A percentile compares a stretch with the other conserved stretches of the same genome.
phyloP scores from a whole-genome alignment of 1,284 basidiomycete species.

The Moniliophthora roreri region DNA sequence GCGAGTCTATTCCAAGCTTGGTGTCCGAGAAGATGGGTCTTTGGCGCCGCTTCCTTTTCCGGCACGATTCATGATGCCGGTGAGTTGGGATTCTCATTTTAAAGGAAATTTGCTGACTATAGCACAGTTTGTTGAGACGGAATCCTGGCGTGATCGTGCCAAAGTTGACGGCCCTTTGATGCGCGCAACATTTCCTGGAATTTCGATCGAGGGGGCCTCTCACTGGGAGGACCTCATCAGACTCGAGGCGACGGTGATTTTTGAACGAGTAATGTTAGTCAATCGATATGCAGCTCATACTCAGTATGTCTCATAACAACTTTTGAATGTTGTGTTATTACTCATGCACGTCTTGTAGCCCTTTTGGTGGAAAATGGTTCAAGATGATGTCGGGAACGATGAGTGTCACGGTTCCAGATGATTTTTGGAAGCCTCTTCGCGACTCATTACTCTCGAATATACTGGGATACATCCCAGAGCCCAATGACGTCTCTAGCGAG shows the following conservation, averaged over 20 bases:
- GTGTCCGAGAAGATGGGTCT: conserved; percentile 20
- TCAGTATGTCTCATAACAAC: conserved; percentile 27
- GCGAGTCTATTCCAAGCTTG: conserved; percentile 28
- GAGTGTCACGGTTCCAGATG: conserved; percentile 24
- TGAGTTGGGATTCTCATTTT: conserved; percentile 19
- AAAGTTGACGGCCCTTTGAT: conserved; percentile 37
- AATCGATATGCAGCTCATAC: conserved; percentile 31
- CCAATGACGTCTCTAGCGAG: background rate
- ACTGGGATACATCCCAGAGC: conserved; percentile 27
- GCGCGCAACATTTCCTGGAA: conserved; percentile 36
- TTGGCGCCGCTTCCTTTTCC: conserved; percentile 24
- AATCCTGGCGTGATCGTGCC: conserved; percentile 34
- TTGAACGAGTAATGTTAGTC: conserved; percentile 35
- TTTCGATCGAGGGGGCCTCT: conserved; percentile 31
- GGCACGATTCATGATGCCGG: conserved; percentile 34
- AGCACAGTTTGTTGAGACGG: conserved; percentile 23
- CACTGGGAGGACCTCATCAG: conserved; percentile 34
- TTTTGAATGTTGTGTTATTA: conserved; percentile 10
- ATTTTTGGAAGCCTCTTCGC: conserved; percentile 39
- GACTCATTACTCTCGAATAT: conserved; percentile 30
- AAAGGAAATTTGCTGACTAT: conserved; percentile 12
- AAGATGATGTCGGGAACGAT: conserved; percentile 43
- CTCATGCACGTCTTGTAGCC: conserved; percentile 23
- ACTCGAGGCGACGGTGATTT: conserved; percentile 32
- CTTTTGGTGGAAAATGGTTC: conserved; percentile 29